Percentiles rank a stretch among this genome's conserved stretches.
Conservation (phyloP, 192 early-diverging fungal species). For the Rhizophlyctis rosea region DNA sequence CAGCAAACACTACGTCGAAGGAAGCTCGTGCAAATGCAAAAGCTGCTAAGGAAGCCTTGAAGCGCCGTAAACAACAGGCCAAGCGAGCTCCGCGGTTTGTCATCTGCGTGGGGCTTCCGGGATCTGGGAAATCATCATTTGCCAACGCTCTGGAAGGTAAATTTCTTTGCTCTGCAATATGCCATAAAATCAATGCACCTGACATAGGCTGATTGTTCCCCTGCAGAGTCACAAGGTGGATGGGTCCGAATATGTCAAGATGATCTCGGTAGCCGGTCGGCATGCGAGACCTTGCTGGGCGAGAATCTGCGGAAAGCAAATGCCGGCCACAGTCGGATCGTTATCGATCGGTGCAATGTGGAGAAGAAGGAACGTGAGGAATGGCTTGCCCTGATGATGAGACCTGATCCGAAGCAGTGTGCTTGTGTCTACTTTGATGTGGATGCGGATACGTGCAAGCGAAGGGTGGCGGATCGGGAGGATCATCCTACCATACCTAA, state of each 20-base stretch:
- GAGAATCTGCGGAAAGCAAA: too few relatives aligned
- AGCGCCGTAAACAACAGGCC: too few relatives aligned
- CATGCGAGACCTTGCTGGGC: slow-evolving; percentile 20
- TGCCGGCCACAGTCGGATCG: slow-evolving; percentile 14
- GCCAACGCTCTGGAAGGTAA: slow-evolving; percentile 7
- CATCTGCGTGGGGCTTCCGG: slow-evolving; percentile 39
- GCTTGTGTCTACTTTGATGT: slow-evolving; percentile 32
- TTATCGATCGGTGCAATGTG: slow-evolving; percentile 43
- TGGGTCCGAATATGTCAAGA: slow-evolving; percentile 45
- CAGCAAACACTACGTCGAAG: too few relatives aligned
- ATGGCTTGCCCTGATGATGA: slow-evolving; percentile 23
- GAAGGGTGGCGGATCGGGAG: slow-evolving; percentile 23
- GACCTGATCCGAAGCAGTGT: slow-evolving; percentile 11
- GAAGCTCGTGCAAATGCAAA: too few relatives aligned
- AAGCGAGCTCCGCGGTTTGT: slow-evolving; percentile 16
- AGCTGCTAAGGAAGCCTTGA: too few relatives aligned
- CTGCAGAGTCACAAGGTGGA: too few relatives aligned
- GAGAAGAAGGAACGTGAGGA: slow-evolving; percentile 19
- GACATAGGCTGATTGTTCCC: too few relatives aligned
- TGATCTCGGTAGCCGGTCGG: slow-evolving; percentile 21
- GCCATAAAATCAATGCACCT: too few relatives aligned
- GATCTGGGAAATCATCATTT: slow-evolving; percentile 39
- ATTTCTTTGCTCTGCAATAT: slow-evolving; percentile 12
- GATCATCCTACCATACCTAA: slow-evolving; percentile 35
- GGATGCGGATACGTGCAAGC: slow-evolving; percentile 21